Conservation (phyloP, 1,139 yeast species). For the Suhomyces guaymorum region DNA sequence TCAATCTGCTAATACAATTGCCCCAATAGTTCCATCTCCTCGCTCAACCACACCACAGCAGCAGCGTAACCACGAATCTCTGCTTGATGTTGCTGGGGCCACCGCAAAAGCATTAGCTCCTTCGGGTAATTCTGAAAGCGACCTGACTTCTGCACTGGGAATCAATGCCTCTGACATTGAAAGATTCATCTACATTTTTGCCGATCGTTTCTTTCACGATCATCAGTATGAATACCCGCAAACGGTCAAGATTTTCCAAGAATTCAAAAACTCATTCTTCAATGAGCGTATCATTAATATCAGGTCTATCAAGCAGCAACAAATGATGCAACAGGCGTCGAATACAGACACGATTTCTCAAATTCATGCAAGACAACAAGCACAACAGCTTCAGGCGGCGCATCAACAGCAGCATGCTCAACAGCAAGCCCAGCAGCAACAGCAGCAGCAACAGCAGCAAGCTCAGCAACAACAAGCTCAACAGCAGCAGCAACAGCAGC, state of each 20-base stretch:
- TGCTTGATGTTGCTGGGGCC: slow-evolving; percentile 6
- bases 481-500: slow-evolving; percentile 12
- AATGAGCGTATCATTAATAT: slow-evolving; percentile 47
- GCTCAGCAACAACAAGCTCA: slow-evolving; percentile 13
- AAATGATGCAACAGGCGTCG: slow-evolving; percentile 9
- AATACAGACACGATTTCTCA: slow-evolving; percentile 7
- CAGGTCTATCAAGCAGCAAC: slow-evolving; percentile 30
- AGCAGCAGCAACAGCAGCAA: slow-evolving; percentile 10
- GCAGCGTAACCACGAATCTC: slow-evolving; percentile 8
- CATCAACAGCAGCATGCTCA: slow-evolving; percentile 17
- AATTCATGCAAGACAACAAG: slow-evolving; percentile 11
- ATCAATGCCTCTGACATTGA: slow-evolving; percentile 49
- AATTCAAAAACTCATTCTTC: slow-evolving; percentile 50
- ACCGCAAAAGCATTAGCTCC: slow-evolving; percentile 1
- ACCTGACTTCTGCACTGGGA: slow-evolving; percentile 17
- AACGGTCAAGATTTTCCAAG: slow-evolving; percentile 50
- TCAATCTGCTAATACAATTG: slow-evolving; percentile 5
- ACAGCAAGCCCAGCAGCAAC: slow-evolving; percentile 11
- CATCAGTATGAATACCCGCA: slow-evolving; percentile 50
- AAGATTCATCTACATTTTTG: slow-evolving; percentile 49
- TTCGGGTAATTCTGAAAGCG: slow-evolving; percentile 9
- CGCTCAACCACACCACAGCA: slow-evolving; percentile 9
- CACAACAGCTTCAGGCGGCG: slow-evolving; percentile 13
- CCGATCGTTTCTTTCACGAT: slow-evolving; percentile 49
- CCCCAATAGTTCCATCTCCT: slow-evolving; percentile 9